phyloP scores from a whole-genome alignment of 2,329 filamentous ascomycete species.

The Arthrobotrys entomopaga region DNA sequence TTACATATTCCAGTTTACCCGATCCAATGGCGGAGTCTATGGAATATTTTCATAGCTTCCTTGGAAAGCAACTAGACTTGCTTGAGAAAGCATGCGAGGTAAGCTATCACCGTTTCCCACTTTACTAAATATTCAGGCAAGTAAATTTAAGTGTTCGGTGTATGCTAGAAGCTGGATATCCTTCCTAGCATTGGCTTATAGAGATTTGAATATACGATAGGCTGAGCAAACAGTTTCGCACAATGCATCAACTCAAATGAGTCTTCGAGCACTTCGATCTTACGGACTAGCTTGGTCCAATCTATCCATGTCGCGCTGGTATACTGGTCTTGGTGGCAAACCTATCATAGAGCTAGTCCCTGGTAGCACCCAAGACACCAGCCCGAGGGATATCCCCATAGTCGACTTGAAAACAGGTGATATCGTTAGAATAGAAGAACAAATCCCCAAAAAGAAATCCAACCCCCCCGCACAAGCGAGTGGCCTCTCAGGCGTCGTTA shows the following conservation, averaged over 20 bases:
- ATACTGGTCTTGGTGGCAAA: slow-evolving; percentile 91
- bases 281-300: slow-evolving; percentile 83
- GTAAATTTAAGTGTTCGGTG: too few relatives aligned
- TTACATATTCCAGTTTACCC: too few relatives aligned
- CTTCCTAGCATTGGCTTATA: background rate
- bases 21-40: background rate
- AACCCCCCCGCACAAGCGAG: slow-evolving; percentile 74
- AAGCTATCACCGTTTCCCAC: background rate
- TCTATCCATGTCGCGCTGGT: slow-evolving; percentile 76
- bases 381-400: slow-evolving; percentile 70
- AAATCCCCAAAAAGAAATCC: slow-evolving; percentile 78
- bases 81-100: slow-evolving; percentile 38
- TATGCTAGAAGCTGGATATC: too few relatives aligned
- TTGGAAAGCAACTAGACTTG: slow-evolving; percentile 28
- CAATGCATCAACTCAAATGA: slow-evolving; percentile 10
- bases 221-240: slow-evolving; percentile 21
- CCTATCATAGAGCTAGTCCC: slow-evolving; percentile 81
- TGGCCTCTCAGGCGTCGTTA: slow-evolving; percentile 75
- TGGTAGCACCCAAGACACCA: slow-evolving; percentile 72
- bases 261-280: slow-evolving; percentile 65
- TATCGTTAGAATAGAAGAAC: slow-evolving; percentile 79
- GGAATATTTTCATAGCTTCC: slow-evolving; percentile 19
- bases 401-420: slow-evolving; percentile 81
- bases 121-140: too few relatives aligned
- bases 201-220: background rate